Evolutionary conservation across 2,329 filamentous ascomycete species (phyloP), one percentile per base, ranked within the genome.

Genomic region (Eutypa lata): DNA sequence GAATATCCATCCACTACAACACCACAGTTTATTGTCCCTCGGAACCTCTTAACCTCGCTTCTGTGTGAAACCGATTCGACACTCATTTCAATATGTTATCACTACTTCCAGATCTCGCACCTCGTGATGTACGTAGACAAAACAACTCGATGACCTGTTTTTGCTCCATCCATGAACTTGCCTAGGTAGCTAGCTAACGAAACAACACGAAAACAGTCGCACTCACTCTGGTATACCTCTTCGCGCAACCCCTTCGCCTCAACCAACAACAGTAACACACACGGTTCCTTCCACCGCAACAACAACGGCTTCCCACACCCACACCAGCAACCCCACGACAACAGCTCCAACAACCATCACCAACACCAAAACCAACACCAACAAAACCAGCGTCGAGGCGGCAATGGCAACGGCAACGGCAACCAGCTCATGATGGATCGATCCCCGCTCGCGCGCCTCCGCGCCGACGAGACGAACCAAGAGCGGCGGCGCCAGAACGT

Each of bases 401-500:
- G 49, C 48, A 61, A 55, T 48, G 47, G 19, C 59, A 58, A n/a
- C 54, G 54, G 57, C 31, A 57, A 54, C 33, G 46, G 75, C 51
- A 75, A 79, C 57, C 60, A 24, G 11, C 21, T 16, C 21, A 21
- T 79, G 52, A 70, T 82, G 55, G 75, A 85, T 66, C 74, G 81
- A 61, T 79, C 86, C 24, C 78, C 81, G 2, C 83, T 96, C 3
- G 82, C 87, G 10, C 79, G 86, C 2, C 82, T 96, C 11, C 78
- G 82, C 24, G 75, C 83, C 42, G 93, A 97, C 67, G 94, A 97
- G 73, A 81, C 85, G 55, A 81, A 85, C 53, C 80, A 95, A 58
- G 82, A 87, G 51, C 81, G 87, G 8, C 90, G 93, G 46, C 91
- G 92, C 65, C 74, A 83, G 47, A 91, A 93, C 60, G 88, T 97